These are phyloP conservation scores for Globisporangium mamillatum DNA, from an alignment of 352 stramenopile genomes.

Conservation along the genomic window DNA sequence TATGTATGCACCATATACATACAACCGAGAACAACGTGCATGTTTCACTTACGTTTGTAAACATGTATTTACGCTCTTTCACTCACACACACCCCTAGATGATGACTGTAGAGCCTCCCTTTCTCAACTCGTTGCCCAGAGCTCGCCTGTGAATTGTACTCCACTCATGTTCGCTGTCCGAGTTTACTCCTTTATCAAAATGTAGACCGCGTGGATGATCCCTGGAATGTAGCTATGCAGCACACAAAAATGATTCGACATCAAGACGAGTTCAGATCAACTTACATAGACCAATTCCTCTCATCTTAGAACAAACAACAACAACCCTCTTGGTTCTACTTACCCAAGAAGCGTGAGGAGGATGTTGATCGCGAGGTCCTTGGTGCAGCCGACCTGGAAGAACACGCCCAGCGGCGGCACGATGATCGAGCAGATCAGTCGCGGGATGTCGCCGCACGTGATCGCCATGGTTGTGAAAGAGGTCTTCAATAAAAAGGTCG, in stretches of 20 bases:
- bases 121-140: no score
- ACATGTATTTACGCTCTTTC: no score
- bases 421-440: constrained; percentile 62
- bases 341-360: constrained; percentile 53
- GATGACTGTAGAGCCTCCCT: no score
- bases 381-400: constrained; percentile 36
- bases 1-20: neutral
- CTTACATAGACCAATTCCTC: constrained; percentile 18
- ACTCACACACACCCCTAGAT: no score
- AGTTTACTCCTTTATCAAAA: constrained; percentile 61
- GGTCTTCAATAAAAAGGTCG: neutral
- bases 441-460: constrained; percentile 63
- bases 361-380: constrained; percentile 58
- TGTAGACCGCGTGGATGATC: constrained; percentile 77
- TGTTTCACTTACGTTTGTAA: no score
- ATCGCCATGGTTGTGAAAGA: constrained; percentile 34
- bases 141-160: no score
- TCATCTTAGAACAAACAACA: no score
- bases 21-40: neutral
- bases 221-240: constrained; percentile 52
- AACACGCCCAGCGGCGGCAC: constrained; percentile 37
- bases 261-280: neutral
- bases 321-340: no score
- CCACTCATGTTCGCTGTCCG: no score
- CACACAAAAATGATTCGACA: no score